Percentiles rank a stretch among this genome's conserved stretches.
Conservation (phyloP, 2,329 filamentous ascomycete species). For the Hymenoscyphus salicellus region DNA sequence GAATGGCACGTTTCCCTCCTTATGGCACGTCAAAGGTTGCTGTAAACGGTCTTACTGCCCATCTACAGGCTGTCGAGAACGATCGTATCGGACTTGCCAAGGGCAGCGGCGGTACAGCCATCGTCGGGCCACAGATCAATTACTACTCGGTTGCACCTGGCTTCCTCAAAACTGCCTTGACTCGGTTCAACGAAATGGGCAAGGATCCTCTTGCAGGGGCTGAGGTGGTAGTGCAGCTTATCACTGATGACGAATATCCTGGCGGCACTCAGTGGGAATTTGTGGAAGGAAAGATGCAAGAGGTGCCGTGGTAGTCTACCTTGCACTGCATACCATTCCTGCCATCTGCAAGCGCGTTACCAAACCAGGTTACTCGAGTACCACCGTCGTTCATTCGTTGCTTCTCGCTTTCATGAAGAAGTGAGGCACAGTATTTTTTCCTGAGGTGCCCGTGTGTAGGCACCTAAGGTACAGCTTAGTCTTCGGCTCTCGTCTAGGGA, state of each 20-base stretch:
- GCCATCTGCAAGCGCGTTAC: too few species aligned
- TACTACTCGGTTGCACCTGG: neutral
- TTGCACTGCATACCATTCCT: too few species aligned
- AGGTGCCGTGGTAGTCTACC: neutral
- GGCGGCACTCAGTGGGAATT: conserved; percentile 1
- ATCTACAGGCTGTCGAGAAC: neutral
- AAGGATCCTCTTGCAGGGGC: neutral
- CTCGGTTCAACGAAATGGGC: neutral
- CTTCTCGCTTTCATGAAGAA: too few species aligned
- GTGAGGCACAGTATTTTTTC: too few species aligned
- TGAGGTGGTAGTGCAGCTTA: neutral
- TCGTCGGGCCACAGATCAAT: neutral
- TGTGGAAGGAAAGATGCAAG: conserved; percentile 1
- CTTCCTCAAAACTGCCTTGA: neutral
- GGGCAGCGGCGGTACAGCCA: neutral
- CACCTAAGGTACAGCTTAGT: too few species aligned
- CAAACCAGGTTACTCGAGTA: too few species aligned
- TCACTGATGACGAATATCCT: neutral
- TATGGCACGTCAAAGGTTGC: neutral
- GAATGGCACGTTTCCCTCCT: neutral
- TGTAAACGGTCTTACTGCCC: neutral
- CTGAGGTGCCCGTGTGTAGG: too few species aligned
- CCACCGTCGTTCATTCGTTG: too few species aligned
- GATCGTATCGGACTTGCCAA: neutral
- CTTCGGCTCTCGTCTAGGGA: too few species aligned